Percentiles rank a stretch among this genome's conserved stretches.
These are phyloP conservation scores for Moricandia moricandioides DNA, from an alignment of 345 rosid genomes.

Conservation along the genomic window DNA sequence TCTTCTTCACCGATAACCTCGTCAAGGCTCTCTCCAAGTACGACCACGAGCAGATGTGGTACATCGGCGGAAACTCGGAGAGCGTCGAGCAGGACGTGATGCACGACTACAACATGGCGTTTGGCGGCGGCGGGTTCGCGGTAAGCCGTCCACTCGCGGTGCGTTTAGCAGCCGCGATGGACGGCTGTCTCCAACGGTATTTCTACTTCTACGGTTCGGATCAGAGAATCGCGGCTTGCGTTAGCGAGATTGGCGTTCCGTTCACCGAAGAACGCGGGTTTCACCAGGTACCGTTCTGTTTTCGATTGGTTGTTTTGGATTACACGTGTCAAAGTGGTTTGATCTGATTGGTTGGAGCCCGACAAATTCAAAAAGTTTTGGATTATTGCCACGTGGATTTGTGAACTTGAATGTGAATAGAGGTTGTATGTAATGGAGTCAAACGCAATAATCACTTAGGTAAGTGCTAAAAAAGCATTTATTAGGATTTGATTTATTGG, in stretches of 20 bases:
- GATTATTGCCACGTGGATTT: too few species aligned
- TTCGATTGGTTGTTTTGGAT: background rate
- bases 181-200: slow-evolving; percentile 71
- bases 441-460: slow-evolving; percentile 10
- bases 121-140: slow-evolving; percentile 90
- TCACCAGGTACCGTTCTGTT: slow-evolving; percentile 67
- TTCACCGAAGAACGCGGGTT: slow-evolving; percentile 67
- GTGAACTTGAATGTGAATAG: too few species aligned
- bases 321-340: slow-evolving; percentile 24
- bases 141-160: slow-evolving; percentile 66
- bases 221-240: slow-evolving; percentile 74
- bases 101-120: slow-evolving; percentile 77
- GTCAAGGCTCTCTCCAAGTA: slow-evolving; percentile 58
- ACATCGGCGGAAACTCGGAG: slow-evolving; percentile 75
- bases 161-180: slow-evolving; percentile 50
- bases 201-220: slow-evolving; percentile 76
- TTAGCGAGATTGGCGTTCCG: slow-evolving; percentile 69
- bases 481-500: background rate
- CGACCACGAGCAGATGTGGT: slow-evolving; percentile 78
- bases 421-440: background rate
- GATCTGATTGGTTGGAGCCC: background rate
- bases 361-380: slow-evolving; percentile 20
- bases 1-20: slow-evolving; percentile 61
- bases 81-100: slow-evolving; percentile 69
- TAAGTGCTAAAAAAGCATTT: slow-evolving; percentile 7